Evolutionary conservation across 768 basidiomycete species (phyloP).

Genomic region (Dioszegia crocea): DNA sequence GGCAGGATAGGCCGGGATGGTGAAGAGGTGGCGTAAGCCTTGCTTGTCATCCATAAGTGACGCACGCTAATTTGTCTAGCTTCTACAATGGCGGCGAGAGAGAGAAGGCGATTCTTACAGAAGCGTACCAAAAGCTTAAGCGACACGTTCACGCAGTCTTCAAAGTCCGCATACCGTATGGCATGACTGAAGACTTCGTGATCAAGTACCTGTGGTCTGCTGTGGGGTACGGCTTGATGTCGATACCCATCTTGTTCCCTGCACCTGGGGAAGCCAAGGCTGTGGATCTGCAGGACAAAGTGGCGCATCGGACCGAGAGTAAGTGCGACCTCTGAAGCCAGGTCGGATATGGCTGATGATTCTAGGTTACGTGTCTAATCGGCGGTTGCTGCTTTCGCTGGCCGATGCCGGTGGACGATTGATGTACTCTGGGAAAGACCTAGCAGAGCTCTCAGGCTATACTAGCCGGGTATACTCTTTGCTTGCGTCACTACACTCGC

Average conservation of each 20-base stretch:
- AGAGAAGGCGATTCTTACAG: slow-evolving; percentile 74
- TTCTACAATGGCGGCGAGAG: slow-evolving; percentile 86
- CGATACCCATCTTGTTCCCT: slow-evolving; percentile 78
- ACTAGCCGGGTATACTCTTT: slow-evolving; percentile 85
- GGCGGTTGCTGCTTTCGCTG: slow-evolving; percentile 83
- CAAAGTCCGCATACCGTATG: slow-evolving; percentile 86
- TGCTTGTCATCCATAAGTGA: too few relatives aligned
- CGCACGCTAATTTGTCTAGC: slow-evolving; percentile 49
- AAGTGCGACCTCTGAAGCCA: not conserved
- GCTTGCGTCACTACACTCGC: slow-evolving; percentile 74
- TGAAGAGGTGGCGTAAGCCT: slow-evolving; percentile 82
- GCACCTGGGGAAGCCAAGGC: slow-evolving; percentile 10
- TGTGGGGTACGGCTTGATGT: slow-evolving; percentile 83
- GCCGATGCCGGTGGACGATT: slow-evolving; percentile 92
- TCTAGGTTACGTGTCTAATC: slow-evolving; percentile 83
- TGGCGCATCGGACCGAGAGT: slow-evolving; percentile 45
- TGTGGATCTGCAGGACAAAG: slow-evolving; percentile 17
- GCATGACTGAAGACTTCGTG: slow-evolving; percentile 92
- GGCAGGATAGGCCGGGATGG: slow-evolving; percentile 79
- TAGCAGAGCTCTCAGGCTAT: slow-evolving; percentile 89
- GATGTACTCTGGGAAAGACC: slow-evolving; percentile 95
- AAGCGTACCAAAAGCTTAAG: slow-evolving; percentile 73
- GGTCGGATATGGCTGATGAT: slow-evolving; percentile 1
- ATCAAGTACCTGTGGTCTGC: slow-evolving; percentile 97
- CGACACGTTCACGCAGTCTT: slow-evolving; percentile 88